Evolutionary conservation across 768 basidiomycete species (phyloP), one percentile per base, ranked within the genome.

Genomic region (Serpula lacrymans): DNA sequence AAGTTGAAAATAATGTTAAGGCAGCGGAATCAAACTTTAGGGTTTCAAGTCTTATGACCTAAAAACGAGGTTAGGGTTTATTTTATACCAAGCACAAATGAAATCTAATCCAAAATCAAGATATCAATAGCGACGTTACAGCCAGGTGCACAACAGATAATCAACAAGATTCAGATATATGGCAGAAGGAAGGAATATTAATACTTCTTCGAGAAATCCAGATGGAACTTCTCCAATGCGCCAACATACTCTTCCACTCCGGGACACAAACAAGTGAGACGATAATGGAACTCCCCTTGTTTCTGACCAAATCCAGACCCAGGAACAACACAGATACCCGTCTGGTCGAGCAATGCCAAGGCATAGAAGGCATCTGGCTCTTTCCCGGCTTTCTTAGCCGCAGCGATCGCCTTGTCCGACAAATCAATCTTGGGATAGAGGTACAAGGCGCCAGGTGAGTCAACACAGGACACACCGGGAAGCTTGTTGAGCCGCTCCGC

Each of bases 281-380:
- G 70, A 58, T 96, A 85, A 64, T 99, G 95, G 65, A 81, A 83
- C 55, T 93, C 85, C 18, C 87, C 91, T 36, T 86, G 82, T 64
- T 75, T 84, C 69, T 97, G 94, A 4, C 94, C 94, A 59, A 99
- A 99, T 1, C 95, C 95, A 34, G 82, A 84, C 1, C 95, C 95
- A 5, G 93, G 89, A 4, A 97, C 88, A 16, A 88, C 88, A 54
- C 93, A 96, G 48, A 98, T 96, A 4, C 92, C 92, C 0, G 91
- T 93, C 60, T 76, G 75, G 47, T 95, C 90, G 37, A 99, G 72
- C 37, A 99, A 60, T 49, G 74, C 77, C 26, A 95, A 70, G 16
- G 89, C 78, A 58, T 99, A 99, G 55, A 94, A 84, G 30, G 82
- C 84, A 60, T 99, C 95, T 3, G 95, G 87, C 51, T 75, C 75